phyloP scores from a whole-genome alignment of 176 grass and related monocot species.

The Stipa capillata region DNA sequence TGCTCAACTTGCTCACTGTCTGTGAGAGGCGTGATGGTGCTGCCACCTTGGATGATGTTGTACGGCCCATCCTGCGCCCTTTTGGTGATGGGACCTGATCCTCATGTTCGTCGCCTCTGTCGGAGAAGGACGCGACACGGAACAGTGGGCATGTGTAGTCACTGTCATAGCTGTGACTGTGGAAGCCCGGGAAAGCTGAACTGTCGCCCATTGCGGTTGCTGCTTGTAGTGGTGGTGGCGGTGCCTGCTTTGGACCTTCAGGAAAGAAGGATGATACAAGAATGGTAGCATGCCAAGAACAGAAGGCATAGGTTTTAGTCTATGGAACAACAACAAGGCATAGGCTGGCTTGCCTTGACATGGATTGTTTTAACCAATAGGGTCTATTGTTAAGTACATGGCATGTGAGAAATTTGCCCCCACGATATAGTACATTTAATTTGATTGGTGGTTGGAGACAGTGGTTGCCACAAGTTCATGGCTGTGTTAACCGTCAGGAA shows the following conservation, averaged over 20 bases:
- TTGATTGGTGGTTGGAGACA: slow-evolving; percentile 8
- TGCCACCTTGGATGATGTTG: slow-evolving; percentile 12
- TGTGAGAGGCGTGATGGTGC: slow-evolving; percentile 8
- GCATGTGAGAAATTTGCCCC: slow-evolving; percentile 24
- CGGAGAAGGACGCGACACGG: slow-evolving; percentile 40
- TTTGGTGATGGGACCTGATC: background rate
- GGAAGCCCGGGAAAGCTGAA: slow-evolving; percentile 38
- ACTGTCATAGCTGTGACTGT: background rate
- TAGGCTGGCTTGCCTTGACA: slow-evolving; percentile 6
- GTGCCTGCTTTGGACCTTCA: background rate
- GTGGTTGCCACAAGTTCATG: slow-evolving; percentile 11
- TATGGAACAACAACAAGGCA: slow-evolving; percentile 1
- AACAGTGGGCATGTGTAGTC: slow-evolving; percentile 19
- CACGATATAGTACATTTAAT: slow-evolving; percentile 20
- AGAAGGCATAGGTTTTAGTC: background rate
- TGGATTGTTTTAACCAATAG: background rate
- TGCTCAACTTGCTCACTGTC: slow-evolving; percentile 31
- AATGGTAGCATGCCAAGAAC: background rate
- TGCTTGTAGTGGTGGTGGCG: background rate
- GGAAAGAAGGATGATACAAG: background rate
- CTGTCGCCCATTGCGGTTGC: slow-evolving; percentile 11
- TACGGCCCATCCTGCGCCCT: background rate
- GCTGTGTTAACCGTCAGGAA: background rate
- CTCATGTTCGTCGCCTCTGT: slow-evolving; percentile 27
- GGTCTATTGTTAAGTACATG: slow-evolving; percentile 9